These are phyloP conservation scores for Suillus variegatus DNA, from an alignment of 768 basidiomycete species.

Conservation along the genomic window DNA sequence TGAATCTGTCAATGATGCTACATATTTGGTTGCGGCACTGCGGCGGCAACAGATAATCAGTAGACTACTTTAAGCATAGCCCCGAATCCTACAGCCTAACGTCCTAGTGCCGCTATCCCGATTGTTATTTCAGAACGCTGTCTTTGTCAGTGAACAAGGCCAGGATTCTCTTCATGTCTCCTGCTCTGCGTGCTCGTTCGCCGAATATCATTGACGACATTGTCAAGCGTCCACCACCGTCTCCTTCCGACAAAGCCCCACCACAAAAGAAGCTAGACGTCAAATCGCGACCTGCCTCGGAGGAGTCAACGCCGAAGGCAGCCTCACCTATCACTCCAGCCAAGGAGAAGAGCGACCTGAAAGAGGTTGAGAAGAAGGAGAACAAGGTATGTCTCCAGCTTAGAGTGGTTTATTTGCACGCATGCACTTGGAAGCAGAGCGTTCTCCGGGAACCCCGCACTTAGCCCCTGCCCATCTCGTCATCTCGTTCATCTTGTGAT, in stretches of 20 bases:
- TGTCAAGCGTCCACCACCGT: constrained; percentile 32
- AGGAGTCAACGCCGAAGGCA: constrained; percentile 20
- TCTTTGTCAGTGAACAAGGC: constrained; percentile 2
- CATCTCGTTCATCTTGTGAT: background rate
- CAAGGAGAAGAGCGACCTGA: constrained; percentile 9
- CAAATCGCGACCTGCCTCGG: constrained; percentile 33
- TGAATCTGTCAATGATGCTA: constrained; percentile 6
- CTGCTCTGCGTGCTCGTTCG: constrained; percentile 30
- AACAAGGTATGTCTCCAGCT: constrained; percentile 24
- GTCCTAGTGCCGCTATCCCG: constrained; percentile 5
- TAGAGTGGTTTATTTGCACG: background rate
- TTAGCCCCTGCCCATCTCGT: constrained; percentile 2
- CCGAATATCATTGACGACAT: constrained; percentile 29
- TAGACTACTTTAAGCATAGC: constrained; percentile 8
- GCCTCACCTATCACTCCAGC: constrained; percentile 11
- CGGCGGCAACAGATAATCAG: constrained; percentile 10
- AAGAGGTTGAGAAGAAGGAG: constrained; percentile 24
- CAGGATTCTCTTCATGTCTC: constrained; percentile 5
- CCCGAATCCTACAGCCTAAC: constrained; percentile 6
- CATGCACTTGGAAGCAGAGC: background rate
- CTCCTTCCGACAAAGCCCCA: constrained; percentile 32
- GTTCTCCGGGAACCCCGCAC: constrained; percentile 5
- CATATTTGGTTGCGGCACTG: constrained; percentile 7
- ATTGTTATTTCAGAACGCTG: constrained; percentile 7
- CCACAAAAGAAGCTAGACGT: constrained; percentile 32